Conservation (phyloP, 2,329 filamentous ascomycete genomes). For the Colletotrichum paranaense region DNA sequence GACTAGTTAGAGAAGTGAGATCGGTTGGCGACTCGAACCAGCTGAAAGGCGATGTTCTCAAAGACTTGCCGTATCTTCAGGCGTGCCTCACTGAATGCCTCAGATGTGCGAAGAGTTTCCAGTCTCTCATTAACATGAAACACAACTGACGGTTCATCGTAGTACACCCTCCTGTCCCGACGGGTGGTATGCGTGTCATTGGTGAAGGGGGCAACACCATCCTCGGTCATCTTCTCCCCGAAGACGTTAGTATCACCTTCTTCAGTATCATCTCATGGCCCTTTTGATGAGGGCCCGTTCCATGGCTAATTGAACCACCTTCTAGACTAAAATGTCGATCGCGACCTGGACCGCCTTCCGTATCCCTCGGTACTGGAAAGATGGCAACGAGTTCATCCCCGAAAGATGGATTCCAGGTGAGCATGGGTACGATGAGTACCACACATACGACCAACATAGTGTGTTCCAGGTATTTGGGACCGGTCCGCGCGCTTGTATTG, state of each 20-base stretch:
- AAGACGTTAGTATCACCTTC: conserved; percentile 38
- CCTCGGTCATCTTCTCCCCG: conserved; percentile 44
- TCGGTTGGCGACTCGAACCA: conserved; percentile 46
- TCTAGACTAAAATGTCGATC: conserved; percentile 45
- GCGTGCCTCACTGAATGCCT: conserved; percentile 48
- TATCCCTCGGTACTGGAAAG: conserved; percentile 49
- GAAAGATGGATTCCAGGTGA: conserved; percentile 48
- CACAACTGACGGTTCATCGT: conserved; percentile 35
- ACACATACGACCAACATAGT: conserved; percentile 36
- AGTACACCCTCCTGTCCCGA: conserved; percentile 49
- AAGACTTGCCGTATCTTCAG: conserved; percentile 47
- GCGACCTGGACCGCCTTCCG: conserved; percentile 44
- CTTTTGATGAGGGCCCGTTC: neutral
- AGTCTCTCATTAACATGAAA: neutral
- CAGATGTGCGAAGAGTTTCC: conserved; percentile 42
- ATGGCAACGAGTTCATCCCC: conserved; percentile 56
- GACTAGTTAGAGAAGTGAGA: conserved; percentile 51
- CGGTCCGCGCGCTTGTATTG: conserved; percentile 45
- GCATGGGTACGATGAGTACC: conserved; percentile 29
- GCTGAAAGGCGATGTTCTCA: conserved; percentile 46
- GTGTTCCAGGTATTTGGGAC: conserved; percentile 42
- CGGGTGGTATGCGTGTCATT: conserved; percentile 40
- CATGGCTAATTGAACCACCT: neutral
- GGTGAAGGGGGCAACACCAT: conserved; percentile 47
- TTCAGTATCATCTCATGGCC: neutral